Evolutionary conservation across 306 rosid genomes (phyloP).

Genomic region (Crataegus laevigata): DNA sequence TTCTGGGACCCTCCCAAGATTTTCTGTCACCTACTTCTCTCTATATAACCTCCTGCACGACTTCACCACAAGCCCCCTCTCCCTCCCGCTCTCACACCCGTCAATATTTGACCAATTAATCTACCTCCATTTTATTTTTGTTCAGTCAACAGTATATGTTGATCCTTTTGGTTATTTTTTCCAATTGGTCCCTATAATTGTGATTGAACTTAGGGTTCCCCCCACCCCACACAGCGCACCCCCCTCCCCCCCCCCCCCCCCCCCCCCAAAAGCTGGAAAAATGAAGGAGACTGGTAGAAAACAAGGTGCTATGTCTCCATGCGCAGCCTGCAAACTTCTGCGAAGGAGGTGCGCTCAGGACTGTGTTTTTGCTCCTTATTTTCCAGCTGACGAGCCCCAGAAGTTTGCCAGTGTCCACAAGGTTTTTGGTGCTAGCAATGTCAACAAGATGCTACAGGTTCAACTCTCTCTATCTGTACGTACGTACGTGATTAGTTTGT

Average conservation of each 20-base stretch:
- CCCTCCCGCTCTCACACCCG: neutral
- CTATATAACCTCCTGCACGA: slow-evolving; percentile 38
- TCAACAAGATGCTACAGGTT: slow-evolving; percentile 96
- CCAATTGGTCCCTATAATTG: neutral
- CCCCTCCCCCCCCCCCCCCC: no score
- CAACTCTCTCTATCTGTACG: slow-evolving; percentile 9
- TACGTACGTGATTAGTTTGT: neutral
- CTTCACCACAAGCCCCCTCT: slow-evolving; percentile 15
- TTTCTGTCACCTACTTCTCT: slow-evolving; percentile 36
- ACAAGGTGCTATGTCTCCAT: slow-evolving; percentile 78
- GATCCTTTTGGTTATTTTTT: neutral
- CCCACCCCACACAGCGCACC: no score
- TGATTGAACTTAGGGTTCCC: neutral
- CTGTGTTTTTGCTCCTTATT: slow-evolving; percentile 92
- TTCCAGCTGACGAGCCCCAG: slow-evolving; percentile 93
- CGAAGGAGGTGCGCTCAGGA: slow-evolving; percentile 76
- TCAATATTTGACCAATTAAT: neutral
- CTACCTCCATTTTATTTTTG: neutral
- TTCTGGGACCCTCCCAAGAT: slow-evolving; percentile 75
- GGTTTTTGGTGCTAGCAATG: slow-evolving; percentile 98
- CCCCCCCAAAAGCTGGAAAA: neutral
- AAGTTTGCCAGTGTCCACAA: slow-evolving; percentile 89
- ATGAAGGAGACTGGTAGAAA: slow-evolving; percentile 81
- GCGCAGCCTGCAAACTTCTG: slow-evolving; percentile 96
- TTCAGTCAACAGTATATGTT: neutral